phyloP scores from a whole-genome alignment of 768 basidiomycete genomes.

The Infundibulicybe gibba region DNA sequence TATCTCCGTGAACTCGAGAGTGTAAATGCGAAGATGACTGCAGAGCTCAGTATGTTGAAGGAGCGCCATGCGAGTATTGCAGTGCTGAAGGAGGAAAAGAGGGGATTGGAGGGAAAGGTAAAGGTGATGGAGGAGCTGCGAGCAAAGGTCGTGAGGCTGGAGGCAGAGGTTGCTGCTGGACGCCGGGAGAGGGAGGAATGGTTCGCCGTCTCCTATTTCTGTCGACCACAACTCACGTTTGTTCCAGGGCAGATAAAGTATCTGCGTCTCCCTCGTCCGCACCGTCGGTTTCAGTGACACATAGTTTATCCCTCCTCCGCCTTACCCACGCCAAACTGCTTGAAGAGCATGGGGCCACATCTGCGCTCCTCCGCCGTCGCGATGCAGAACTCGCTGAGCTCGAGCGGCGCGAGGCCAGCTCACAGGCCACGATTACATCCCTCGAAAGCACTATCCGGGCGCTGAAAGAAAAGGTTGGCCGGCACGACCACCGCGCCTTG shows the following conservation, averaged over 20 bases:
- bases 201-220: slow-evolving; percentile 25
- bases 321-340: slow-evolving; percentile 59
- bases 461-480: slow-evolving; percentile 31
- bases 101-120: slow-evolving; percentile 53
- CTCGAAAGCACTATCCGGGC: slow-evolving; percentile 32
- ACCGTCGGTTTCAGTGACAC: slow-evolving; percentile 52
- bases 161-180: slow-evolving; percentile 63
- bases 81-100: slow-evolving; percentile 73
- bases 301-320: slow-evolving; percentile 56
- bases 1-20: slow-evolving; percentile 60
- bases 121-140: slow-evolving; percentile 48
- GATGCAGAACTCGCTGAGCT: slow-evolving; percentile 46
- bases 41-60: slow-evolving; percentile 51
- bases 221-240: neutral
- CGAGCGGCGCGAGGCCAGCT: slow-evolving; percentile 31
- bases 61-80: slow-evolving; percentile 61
- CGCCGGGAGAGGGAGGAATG: slow-evolving; percentile 55
- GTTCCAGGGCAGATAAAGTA: slow-evolving; percentile 33
- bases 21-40: slow-evolving; percentile 49
- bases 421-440: slow-evolving; percentile 23
- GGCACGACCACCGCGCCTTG: slow-evolving; percentile 24
- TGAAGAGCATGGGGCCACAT: slow-evolving; percentile 61
- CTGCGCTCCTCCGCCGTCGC: slow-evolving; percentile 48
- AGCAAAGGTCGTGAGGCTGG: slow-evolving; percentile 50
- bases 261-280: slow-evolving; percentile 33